phyloP scores from a whole-genome alignment of 768 basidiomycete species.

The Serendipita sp. region DNA sequence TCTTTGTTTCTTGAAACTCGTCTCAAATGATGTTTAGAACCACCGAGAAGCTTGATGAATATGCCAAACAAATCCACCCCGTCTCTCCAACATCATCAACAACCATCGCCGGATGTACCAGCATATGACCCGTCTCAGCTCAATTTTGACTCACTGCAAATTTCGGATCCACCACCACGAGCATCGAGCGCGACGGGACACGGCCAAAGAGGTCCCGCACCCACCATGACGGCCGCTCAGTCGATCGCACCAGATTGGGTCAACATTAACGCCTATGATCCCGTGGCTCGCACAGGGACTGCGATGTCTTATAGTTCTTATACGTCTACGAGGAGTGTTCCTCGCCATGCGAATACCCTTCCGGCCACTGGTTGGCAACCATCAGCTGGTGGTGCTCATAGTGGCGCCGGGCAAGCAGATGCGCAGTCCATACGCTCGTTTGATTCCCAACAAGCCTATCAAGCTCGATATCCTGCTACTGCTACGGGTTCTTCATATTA shows the following conservation, averaged over 20 bases:
- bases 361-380: constrained; percentile 17
- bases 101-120: constrained; percentile 21
- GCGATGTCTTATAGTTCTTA: constrained; percentile 36
- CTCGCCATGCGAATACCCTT: constrained; percentile 29
- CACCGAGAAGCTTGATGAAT: constrained; percentile 20
- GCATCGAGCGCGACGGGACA: constrained; percentile 19
- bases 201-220: not conserved
- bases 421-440: constrained; percentile 14
- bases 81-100: constrained; percentile 25
- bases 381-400: constrained; percentile 12
- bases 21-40: not conserved
- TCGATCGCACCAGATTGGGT: constrained; percentile 1
- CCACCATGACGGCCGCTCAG: not conserved
- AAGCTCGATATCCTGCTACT: constrained; percentile 8
- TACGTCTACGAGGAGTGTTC: constrained; percentile 19
- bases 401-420: constrained; percentile 1
- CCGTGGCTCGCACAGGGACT: constrained; percentile 38
- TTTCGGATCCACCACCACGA: constrained; percentile 29
- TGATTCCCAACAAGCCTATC: constrained; percentile 8
- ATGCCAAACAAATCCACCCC: constrained; percentile 35
- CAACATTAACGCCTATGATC: constrained; percentile 22
- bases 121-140: constrained; percentile 28
- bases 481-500: constrained; percentile 1
- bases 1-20: not conserved
- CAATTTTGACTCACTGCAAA: constrained; percentile 37